Base-by-base conservation (phyloP, 768 basidiomycete genomes). In the Roridomyces roridus region DNA sequence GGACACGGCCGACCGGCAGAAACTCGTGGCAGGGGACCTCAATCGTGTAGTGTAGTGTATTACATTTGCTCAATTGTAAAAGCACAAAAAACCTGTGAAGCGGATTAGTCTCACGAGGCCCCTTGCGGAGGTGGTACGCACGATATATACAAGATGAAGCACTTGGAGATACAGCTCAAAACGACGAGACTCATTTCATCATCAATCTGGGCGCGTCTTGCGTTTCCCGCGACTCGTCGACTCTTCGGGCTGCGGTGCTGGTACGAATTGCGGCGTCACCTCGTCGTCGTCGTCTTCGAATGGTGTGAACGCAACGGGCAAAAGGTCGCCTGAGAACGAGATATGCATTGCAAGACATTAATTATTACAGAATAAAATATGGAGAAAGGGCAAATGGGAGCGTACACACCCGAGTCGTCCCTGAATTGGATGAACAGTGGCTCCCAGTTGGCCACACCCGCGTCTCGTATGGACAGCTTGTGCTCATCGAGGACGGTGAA, bases 371-470 rank as follows among this genome's bases (percentile, higher is more conserved):
- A 20, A 57, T 45, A 40, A 61, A 34, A 63, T 46, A 49, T 49
- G 46, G 61, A 28, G 34, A 51, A 57, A 23, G 46, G 48, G 45
- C 55, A 52, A 23, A 31, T 15, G 28, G 46, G 53, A 35, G 31
- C 23, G 29, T 57, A 77, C 84, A 77, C 70, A 91, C 91, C 86
- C 43, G 80, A 74, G 31, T 76, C 72, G 66, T 88, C 81, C 61
- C 77, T 82, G 62, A 91, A 91, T 65, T 85, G 87, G 29, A 93
- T 65, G 63, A 84, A 91, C 18, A 92, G 57, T 14, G 71, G 72
- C 36, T 91, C 91, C 87, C 89, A 93, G 49, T 84, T 85, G 2
- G 69, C 67, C 46, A 90, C 70, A 4, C 78, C 72, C 47, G 78
- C 79, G 39, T 84, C 84, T 40, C 84, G 77, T 41, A 83, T 63